Base-by-base conservation (phyloP, 768 basidiomycete genomes). In the Macrolepiota dolichaula region DNA sequence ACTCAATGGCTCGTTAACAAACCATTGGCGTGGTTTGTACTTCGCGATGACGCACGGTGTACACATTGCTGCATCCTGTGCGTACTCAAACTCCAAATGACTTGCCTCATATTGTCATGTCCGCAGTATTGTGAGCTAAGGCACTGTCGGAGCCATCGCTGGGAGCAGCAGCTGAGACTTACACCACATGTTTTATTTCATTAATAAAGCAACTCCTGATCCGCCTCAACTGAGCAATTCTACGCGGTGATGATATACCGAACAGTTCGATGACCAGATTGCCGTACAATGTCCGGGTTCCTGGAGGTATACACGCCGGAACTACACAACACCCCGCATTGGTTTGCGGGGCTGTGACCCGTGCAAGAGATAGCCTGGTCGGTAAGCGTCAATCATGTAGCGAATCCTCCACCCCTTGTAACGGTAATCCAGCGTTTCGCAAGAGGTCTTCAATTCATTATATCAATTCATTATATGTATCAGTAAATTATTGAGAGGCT, bases 101-200 rank as follows among this genome's bases (percentile, higher is more conserved):
- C 22, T 17, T 63, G 29, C 62, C 57, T 6, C 4, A 6, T 3
- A 40, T 47, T 10, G 55, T 52, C 17, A 63, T 36, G 62, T 63
- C 35, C 63, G 61, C 57, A 75, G 79, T 52, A 71, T 81, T 54
- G 69, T 79, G 7, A 83, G 84, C 3, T 80, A 75, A 35, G 77
- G 79, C 12, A 65, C 81, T 15, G 74, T 81, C 2, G 84, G 82
- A 19, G 73, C 75, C 12, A 79, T 81, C 4, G 78, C 84, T 37
- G 80, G 83, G 15, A 72, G 73, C 9, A 72, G 82, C 84, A 13
- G 70, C 80, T 0, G 81, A 84, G 65, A 73, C 83, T 57, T 64
- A 75, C 4, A 60, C 1, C 68, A 76, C 37, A 74, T 76, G 10
- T 74, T 85, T 0, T 72, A 84, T 3, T 68, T 83, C 59, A 72